Base-by-base conservation (phyloP, 2,329 filamentous ascomycete genomes). In the Teratosphaeriaceae sp. region DNA sequence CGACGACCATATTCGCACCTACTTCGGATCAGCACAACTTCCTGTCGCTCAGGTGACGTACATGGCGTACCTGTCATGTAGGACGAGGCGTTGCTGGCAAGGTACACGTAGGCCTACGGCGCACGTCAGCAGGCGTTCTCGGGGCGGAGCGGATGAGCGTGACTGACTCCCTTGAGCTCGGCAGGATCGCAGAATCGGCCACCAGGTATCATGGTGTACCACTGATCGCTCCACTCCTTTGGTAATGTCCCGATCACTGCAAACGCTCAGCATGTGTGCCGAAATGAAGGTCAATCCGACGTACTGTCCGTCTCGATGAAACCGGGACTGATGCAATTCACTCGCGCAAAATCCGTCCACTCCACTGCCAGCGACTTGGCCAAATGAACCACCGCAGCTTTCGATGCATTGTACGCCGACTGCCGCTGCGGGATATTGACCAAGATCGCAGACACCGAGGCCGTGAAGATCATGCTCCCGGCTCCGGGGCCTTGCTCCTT, bases 401-500 rank as follows among this genome's bases (percentile, higher is more conserved):
- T 74, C 52, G 60, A 65, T 4, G 69, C 61, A 43, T 74, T 70
- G 57, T 70, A 71, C 18, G 59, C 63, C 12, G 76, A 85, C 63
- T 95, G 89, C 0, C 86, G 86, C 64, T 95, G 88, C 6, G 89
- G 89, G 4, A 95, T 83, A 57, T 95, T 96, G 63, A 95, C 88
- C 56, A 95, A 87, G 40, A 82, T 68, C 23, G 87, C 88, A 29
- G 84, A 89, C 86, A 95, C 95, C 73, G 84, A 89, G 16, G 88
- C 88, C 53, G 95, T 87, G 65, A 95, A 89, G 68, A 95, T 87
- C 65, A 96, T 89, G 68, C 82, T 89, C 26, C 88, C 88, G 1
- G 76, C 72, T 4, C 75, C 72, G 27, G 44, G 43, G 58, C 88
- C 80, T 58, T 85, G 79, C 59, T 80, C 80, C 78, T 94, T 89